Base-by-base conservation (phyloP, 495 filamentous ascomycete species). In the Pyrenopolyporus hunteri region DNA sequence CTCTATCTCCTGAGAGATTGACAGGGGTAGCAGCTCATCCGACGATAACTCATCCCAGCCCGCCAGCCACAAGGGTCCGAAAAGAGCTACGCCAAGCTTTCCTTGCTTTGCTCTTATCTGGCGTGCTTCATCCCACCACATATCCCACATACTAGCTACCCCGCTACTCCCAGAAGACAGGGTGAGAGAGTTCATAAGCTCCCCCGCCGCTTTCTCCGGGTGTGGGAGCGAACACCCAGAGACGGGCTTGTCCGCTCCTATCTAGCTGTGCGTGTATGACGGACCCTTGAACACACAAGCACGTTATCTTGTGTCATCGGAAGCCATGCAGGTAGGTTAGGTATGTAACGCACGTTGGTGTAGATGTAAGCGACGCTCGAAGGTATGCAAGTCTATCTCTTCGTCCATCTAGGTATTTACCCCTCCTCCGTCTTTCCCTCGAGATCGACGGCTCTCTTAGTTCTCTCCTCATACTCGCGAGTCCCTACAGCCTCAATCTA, bases 281-380 rank as follows among this genome's bases (percentile, higher is more conserved):
- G 51, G 45, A 37, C 51, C 47, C 53, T 42, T 52, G 56, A 57
- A 29, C 20, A 50, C 39, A 42, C 37, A 51, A 60, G 63, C 56
- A 66, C 63, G 63, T 53, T 66, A 60, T 66, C 57, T 66, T 26
- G 40, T 60, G 63, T 37, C 51, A 66, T 60, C 25, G 45, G 46
- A 46, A 52, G 51, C 46, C 22, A 46, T 48, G 49, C 42, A 47
- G 9, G 22, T 40, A 44, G 8, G 25, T 44, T 28, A 47, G 42
- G 1, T 37, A 9, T 42, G 26, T 51, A 23, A 44, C 45, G 42
- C 42, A 48, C 9, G 44, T 19, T 43, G 45, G 28, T 26, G 42
- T 14, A 51, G 50, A 47, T 32, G 62, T 57, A 60, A 59, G 57
- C 42, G 50, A 26, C 43, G 26, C 16, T 50, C 23, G 43, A 59